phyloP scores from a whole-genome alignment of 176 grass and related monocot genomes.

The sorghum (Sorghum bicolor) region DNA sequence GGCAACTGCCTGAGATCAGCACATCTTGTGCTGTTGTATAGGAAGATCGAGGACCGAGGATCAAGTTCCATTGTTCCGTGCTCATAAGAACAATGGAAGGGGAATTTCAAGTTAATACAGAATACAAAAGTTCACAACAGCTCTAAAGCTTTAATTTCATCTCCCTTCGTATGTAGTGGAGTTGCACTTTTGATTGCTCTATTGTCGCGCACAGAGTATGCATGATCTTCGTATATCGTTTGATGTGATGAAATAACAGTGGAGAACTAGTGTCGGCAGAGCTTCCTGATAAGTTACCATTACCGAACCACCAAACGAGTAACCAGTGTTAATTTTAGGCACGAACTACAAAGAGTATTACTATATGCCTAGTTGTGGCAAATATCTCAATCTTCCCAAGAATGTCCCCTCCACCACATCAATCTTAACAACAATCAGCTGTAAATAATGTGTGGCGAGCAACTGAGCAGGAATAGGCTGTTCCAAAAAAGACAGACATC shows the following conservation, averaged over 20 bases:
- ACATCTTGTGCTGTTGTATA: conserved; percentile 10
- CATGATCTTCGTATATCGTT: not conserved
- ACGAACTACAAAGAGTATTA: conserved; percentile 31
- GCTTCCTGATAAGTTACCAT: not conserved
- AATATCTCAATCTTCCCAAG: conserved; percentile 52
- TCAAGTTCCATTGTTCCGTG: not conserved
- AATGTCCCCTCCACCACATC: conserved; percentile 56
- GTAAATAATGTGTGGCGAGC: conserved; percentile 40
- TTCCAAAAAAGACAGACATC: conserved; percentile 73
- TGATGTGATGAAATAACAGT: not conserved
- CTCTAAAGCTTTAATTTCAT: not conserved
- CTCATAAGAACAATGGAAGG: not conserved
- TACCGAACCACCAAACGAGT: conserved; percentile 2
- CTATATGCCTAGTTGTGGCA: conserved; percentile 28
- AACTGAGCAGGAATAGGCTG: conserved; percentile 44
- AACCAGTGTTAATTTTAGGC: conserved; percentile 15
- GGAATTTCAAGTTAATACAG: not conserved
- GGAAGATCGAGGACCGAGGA: not conserved
- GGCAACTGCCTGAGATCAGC: not conserved
- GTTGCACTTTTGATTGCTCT: not conserved
- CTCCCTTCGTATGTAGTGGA: not conserved
- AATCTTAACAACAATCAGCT: conserved; percentile 34
- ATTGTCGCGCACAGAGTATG: too few relatives aligned
- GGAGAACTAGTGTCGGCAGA: not conserved
- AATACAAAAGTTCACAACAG: not conserved